Evolutionary conservation across 1,284 basidiomycete genomes (phyloP), one percentile per base, ranked within the genome.

Genomic region (Peniophora sp.): DNA sequence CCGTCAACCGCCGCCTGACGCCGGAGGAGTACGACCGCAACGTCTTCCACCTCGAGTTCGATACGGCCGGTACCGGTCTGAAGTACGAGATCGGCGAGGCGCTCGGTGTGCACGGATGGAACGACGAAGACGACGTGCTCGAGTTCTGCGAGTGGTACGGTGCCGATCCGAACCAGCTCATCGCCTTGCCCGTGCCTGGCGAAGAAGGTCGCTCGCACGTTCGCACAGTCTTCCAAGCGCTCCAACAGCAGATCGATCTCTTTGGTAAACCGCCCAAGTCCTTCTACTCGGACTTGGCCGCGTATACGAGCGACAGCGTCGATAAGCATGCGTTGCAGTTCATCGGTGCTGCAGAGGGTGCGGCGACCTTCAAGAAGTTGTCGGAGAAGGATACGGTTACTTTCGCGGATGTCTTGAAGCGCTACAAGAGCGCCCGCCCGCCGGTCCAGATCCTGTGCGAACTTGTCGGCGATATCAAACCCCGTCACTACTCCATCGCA

Each of bases 1-100:
- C 86, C 6, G 95, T 97, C 68, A 98, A 98, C 73, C 84, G 87
- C 49, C 90, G 96, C 32, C 81, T 99, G 50, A 99, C 96, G 0
- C 97, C 97, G 35, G 68, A 81, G 58, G 92, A 96, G 57, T 99
- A 99, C 70, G 92, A 98, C 70, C 90, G 97, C 57, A 98, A 99
- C 68, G 93, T 99, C 52, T 99, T 99, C 79, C 96, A 99, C 71
- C 81, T 99, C 65, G 96, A 98, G 74, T 93, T 99, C 66, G 85
- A 94, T 67, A 94, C 92, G 10, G 72, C 79, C 47, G 91, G 92
- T 42, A 99, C 97, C 15, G 94, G 92, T 9, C 80, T 99, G 58
- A 93, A 88, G 70, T 99, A 99, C 70, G 86, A 83, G 45, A 92
- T 99, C 52, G 96, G 96, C 54, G 96, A 99, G 71, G 97, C 97